Percentiles rank a stretch among this genome's conserved stretches.
These are phyloP conservation scores for Dalbergia oliveri DNA, from an alignment of 306 rosid genomes.

Conservation along the genomic window DNA sequence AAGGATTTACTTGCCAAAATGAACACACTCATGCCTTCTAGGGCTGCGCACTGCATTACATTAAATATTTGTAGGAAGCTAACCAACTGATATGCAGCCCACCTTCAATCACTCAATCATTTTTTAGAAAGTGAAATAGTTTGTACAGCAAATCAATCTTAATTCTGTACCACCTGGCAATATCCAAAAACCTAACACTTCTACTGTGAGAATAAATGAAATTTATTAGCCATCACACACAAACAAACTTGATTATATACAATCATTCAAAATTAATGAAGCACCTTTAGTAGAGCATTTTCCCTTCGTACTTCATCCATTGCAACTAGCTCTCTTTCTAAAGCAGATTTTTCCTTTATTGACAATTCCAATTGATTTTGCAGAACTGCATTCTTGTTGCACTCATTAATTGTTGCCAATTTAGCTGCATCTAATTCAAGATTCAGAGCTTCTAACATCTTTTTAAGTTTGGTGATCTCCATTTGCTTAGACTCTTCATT, in stretches of 20 bases:
- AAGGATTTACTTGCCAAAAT: conserved; percentile 4
- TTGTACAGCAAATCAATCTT: conserved; percentile 9
- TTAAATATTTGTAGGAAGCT: neutral
- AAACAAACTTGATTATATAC: conserved; percentile 33
- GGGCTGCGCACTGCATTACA: neutral
- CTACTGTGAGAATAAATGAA: conserved; percentile 1
- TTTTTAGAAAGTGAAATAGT: conserved; percentile 3
- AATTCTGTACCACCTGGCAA: conserved; percentile 15
- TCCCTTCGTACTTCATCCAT: conserved; percentile 81
- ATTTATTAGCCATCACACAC: conserved; percentile 8
- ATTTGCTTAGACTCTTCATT: conserved; percentile 82
- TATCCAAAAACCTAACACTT: conserved; percentile 21
- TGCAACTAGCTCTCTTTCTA: conserved; percentile 76
- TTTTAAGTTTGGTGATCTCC: conserved; percentile 79
- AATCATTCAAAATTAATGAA: conserved; percentile 31
- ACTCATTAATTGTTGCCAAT: conserved; percentile 87
- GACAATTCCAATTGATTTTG: conserved; percentile 87
- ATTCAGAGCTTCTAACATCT: conserved; percentile 74
- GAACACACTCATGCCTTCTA: neutral
- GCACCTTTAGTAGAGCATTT: conserved; percentile 78
- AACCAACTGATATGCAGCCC: neutral
- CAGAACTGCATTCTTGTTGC: conserved; percentile 90
- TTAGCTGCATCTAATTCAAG: conserved; percentile 93
- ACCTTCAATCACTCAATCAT: neutral
- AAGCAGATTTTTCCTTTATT: conserved; percentile 74